A percentile compares a stretch with the other conserved stretches of the same genome.
These are phyloP conservation scores for Chytridium lagenaria DNA, from an alignment of 371 early-diverging fungal genomes.

Conservation along the genomic window DNA sequence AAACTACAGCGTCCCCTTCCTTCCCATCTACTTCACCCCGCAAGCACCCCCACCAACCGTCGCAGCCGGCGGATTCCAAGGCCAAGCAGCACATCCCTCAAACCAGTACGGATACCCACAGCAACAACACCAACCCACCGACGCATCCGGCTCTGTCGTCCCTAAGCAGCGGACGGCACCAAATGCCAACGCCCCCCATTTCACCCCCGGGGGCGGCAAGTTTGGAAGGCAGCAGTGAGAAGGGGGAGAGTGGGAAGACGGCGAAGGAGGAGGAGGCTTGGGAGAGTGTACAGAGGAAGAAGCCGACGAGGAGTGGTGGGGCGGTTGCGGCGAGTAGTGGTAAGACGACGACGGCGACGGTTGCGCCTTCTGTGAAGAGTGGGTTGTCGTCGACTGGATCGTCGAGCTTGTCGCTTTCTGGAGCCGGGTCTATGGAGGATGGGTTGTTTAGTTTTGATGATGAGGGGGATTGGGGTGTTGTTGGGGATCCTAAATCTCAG, in stretches of 20 bases:
- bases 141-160: not conserved
- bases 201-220: conserved; percentile 14
- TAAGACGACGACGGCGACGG: not conserved
- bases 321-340: not conserved
- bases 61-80: not conserved
- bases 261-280: conserved; percentile 25
- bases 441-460: conserved; percentile 30
- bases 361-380: conserved; percentile 1
- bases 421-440: conserved; percentile 8
- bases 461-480: conserved; percentile 28
- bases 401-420: not conserved
- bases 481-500: conserved; percentile 11
- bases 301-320: not conserved
- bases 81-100: not conserved
- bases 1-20: not conserved
- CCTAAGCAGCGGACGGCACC: conserved; percentile 1
- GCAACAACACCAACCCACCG: conserved; percentile 17
- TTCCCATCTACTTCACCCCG: conserved; percentile 3
- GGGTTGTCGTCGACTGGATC: not conserved
- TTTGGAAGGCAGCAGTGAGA: conserved; percentile 9
- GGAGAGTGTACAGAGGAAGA: conserved; percentile 5
- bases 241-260: conserved; percentile 15
- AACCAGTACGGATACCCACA: not conserved
- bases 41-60: not conserved
- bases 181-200: conserved; percentile 12